Conservation (phyloP, 768 basidiomycete genomes). For the Sistotremastrum suecicum region DNA sequence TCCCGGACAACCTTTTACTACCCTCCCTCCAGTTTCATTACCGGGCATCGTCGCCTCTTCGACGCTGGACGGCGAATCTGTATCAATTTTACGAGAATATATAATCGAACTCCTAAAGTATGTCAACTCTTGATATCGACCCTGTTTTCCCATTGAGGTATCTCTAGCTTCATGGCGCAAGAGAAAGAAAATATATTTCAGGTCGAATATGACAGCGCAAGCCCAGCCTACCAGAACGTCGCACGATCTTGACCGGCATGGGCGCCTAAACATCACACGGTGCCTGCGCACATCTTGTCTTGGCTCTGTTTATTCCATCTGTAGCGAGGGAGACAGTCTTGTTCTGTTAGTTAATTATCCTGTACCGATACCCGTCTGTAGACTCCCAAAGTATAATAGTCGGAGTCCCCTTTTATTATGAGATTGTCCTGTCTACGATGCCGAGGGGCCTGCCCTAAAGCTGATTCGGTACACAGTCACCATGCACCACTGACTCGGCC, state of each 20-base stretch:
- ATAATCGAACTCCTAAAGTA: conserved; percentile 78
- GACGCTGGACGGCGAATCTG: conserved; percentile 81
- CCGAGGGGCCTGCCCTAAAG: too few relatives aligned
- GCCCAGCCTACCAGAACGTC: conserved; percentile 68
- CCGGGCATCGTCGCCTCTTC: conserved; percentile 85
- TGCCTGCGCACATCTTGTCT: too few relatives aligned
- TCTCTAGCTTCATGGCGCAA: conserved; percentile 58
- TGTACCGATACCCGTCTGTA: too few relatives aligned
- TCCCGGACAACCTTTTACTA: not conserved
- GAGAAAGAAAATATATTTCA: conserved; percentile 65
- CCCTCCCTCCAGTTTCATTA: conserved; percentile 54
- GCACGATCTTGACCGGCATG: conserved; percentile 42
- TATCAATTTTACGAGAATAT: conserved; percentile 73
- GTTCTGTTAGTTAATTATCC: too few relatives aligned
- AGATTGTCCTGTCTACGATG: too few relatives aligned
- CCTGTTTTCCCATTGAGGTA: not conserved
- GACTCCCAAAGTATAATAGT: too few relatives aligned
- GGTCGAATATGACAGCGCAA: conserved; percentile 65
- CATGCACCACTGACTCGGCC: too few relatives aligned
- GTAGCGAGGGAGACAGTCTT: too few relatives aligned
- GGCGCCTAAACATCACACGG: too few relatives aligned
- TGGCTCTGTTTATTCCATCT: too few relatives aligned
- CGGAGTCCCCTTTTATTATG: too few relatives aligned
- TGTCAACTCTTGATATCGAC: conserved; percentile 12
- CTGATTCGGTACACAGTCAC: too few relatives aligned